Evolutionary conservation across 1,139 yeast genomes (phyloP), one percentile per base, ranked within the genome.

Genomic region (Candida sp.): DNA sequence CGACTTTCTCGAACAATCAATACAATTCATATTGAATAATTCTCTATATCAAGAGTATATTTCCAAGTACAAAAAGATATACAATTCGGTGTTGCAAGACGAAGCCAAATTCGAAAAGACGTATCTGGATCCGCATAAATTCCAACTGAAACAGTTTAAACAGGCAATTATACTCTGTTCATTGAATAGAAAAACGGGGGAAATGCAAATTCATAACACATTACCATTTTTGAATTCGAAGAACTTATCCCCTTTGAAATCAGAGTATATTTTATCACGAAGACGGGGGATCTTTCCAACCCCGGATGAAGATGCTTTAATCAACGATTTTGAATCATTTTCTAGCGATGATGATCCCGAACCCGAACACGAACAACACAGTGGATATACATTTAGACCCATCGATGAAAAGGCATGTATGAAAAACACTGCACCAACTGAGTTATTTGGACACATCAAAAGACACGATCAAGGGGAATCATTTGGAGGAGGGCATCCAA

Each of bases 171-270:
- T 67, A 33, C 46, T 68, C 30, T 64, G 72, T 35, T 68, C 73
- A 2, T 43, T 68, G 37, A 57, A 67, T 46, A 51, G 71, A 35
- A 65, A 66, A 45, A 51, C 64, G 2, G 73, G 74, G 1, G 44
- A 48, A 5, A 44, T 68, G 29, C 63, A 59, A 41, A 43, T 60
- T 2, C 53, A 54, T 32, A 60, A 57, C 38, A 55, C 60, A 4
- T 42, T 51, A 35, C 51, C 56, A 15, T 49, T 40, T 35, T 45
- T 50, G 32, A 48, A 53, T 29, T 51, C 52, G 27, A 52, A 51
- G 46, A 43, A 25, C 35, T 34, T 32, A 4, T 27, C 36, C 12
- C 36, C 36, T n/a, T 9, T 45, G 11, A 48, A 43, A 39, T 35
- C 43, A 4, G 35, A 43, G 1, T 43, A 36, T 21, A 45, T 48